Base-by-base conservation (phyloP, 805 yeast genomes). In the Starmera quercuum region DNA sequence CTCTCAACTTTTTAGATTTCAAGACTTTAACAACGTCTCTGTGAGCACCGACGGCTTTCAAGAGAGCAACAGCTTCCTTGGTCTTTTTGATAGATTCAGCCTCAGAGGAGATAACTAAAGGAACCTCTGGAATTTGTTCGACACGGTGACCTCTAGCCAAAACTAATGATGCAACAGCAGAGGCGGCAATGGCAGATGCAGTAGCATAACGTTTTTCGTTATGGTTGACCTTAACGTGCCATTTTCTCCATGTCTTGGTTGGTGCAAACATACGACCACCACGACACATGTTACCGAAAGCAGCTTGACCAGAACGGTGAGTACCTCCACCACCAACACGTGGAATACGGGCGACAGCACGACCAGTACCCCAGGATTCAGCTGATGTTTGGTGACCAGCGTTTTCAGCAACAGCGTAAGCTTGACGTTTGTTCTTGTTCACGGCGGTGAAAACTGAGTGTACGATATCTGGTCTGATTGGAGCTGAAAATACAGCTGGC, bases 221-320 rank as follows among this genome's bases (percentile, higher is more conserved):
- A 73, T 87, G 96, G 95, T 92, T 92, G 64, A 92, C 95, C 83
- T 88, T 92, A 64, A 92, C 95, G 87, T 92, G 95, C 98, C 98
- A 92, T 77, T 81, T 90, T 84, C 98, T 87, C 98, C 98, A 92
- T 73, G 95, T 88, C 82, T 92, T 92, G 73, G 98, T 92, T 71
- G 98, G 98, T 72, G 98, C 97, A 66, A 92, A 92, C 97, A 92
- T 92, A 75, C 98, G 95, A 78, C 98, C 98, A 71, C 97, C 97
- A 75, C 98, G 90, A 81, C 98, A 92, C 98, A 92, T 92, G 92
- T 92, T 92, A 83, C 98, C 98, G 81, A 92, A 92, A 68, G 98
- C 98, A 71, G 87, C 98, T 75, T 92, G 98, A 71, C 98, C 98
- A 53, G 97, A 77, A 76, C 98, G 88, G 94, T 87, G 96, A 69